phyloP scores from a whole-genome alignment of 75 land plant genomes.

The Ceratopteris richardii region DNA sequence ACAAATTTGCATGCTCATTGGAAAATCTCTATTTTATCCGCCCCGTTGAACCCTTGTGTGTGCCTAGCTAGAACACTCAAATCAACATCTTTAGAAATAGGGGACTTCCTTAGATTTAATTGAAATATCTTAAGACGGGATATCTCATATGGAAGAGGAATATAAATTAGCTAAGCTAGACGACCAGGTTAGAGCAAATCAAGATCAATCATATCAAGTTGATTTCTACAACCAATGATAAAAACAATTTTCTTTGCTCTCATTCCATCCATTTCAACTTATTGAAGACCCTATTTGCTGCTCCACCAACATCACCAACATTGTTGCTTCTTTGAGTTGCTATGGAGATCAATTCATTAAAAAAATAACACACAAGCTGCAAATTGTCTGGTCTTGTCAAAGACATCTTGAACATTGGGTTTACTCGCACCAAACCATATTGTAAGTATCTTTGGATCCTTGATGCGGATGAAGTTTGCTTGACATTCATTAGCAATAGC shows the following conservation, averaged over 20 bases:
- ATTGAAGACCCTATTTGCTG: conserved; percentile 3
- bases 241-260: conserved; percentile 7
- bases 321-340: neutral
- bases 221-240: conserved; percentile 31
- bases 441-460: conserved; percentile 4
- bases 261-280: conserved; percentile 9
- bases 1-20: conserved; percentile 11
- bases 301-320: conserved; percentile 5
- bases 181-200: neutral
- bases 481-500: conserved; percentile 3
- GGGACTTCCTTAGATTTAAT: neutral
- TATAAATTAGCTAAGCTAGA: no score
- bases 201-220: conserved; percentile 17
- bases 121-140: neutral
- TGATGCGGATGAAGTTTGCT: conserved; percentile 2
- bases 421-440: conserved; percentile 7
- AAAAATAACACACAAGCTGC: conserved; percentile 9
- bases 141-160: neutral
- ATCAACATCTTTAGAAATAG: conserved; percentile 8
- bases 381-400: conserved; percentile 7
- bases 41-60: conserved; percentile 8
- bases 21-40: neutral
- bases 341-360: no score
- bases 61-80: neutral
- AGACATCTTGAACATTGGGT: conserved; percentile 2